phyloP scores from a whole-genome alignment of 1,139 yeast genomes.

The Yamadazyma jaroonii region DNA sequence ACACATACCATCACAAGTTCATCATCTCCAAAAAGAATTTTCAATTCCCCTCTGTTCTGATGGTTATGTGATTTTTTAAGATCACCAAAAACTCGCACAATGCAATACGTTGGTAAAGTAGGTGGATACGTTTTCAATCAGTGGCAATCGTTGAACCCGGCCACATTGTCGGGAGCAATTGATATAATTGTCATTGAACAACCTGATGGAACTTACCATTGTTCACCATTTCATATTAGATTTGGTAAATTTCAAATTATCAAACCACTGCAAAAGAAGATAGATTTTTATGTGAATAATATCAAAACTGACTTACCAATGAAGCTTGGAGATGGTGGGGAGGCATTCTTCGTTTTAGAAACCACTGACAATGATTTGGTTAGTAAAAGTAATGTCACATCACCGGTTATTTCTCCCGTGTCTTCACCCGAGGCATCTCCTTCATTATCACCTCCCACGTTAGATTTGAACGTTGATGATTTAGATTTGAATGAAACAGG shows the following conservation, averaged over 20 bases:
- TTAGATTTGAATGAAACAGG: slow-evolving; percentile 27
- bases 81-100: slow-evolving; percentile 18
- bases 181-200: slow-evolving; percentile 97
- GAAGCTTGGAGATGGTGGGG: slow-evolving; percentile 98
- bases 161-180: slow-evolving; percentile 94
- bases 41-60: not conserved
- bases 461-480: slow-evolving; percentile 24
- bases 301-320: slow-evolving; percentile 80
- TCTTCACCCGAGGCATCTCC: slow-evolving; percentile 61
- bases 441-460: slow-evolving; percentile 12
- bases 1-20: not conserved
- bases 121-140: slow-evolving; percentile 93
- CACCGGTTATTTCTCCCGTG: slow-evolving; percentile 86
- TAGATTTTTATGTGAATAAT: slow-evolving; percentile 84
- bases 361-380: slow-evolving; percentile 59
- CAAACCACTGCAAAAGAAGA: slow-evolving; percentile 95
- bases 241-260: slow-evolving; percentile 92
- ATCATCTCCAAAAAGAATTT: not conserved
- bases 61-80: not conserved
- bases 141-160: slow-evolving; percentile 96
- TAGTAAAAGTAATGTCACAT: slow-evolving; percentile 77
- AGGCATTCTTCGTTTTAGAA: slow-evolving; percentile 95
- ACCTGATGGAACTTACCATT: slow-evolving; percentile 74
- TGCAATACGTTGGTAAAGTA: slow-evolving; percentile 97
- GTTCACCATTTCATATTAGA: slow-evolving; percentile 96